phyloP scores from a whole-genome alignment of 78 protist genomes.

The Trichosphaerium sp. region DNA sequence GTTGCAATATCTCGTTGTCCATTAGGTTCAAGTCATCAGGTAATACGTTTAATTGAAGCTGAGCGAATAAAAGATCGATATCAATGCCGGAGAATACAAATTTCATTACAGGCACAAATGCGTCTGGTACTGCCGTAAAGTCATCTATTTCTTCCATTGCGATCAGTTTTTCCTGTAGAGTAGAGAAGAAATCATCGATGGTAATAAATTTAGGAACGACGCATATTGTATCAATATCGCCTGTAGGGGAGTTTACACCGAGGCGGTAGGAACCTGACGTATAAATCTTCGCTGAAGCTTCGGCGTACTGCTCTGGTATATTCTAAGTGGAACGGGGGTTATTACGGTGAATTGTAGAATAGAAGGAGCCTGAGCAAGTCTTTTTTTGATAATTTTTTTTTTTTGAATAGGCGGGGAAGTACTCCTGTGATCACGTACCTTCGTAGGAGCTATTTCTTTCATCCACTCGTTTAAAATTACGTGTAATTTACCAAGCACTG shows the following conservation, averaged over 20 bases:
- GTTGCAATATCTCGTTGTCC: slow-evolving; percentile 30
- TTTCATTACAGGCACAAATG: slow-evolving; percentile 87
- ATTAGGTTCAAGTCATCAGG: slow-evolving; percentile 60
- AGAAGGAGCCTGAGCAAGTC: neutral
- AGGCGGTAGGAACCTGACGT: slow-evolving; percentile 95
- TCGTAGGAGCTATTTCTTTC: slow-evolving; percentile 9
- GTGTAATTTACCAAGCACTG: slow-evolving; percentile 43
- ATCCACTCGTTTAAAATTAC: slow-evolving; percentile 53
- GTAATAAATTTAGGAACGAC: slow-evolving; percentile 68
- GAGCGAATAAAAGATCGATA: slow-evolving; percentile 88
- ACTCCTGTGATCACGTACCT: neutral
- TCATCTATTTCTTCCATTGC: slow-evolving; percentile 47
- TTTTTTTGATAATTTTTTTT: no score
- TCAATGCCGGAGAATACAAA: slow-evolving; percentile 69
- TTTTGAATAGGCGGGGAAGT: neutral
- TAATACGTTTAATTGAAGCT: slow-evolving; percentile 26
- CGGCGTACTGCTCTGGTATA: slow-evolving; percentile 16
- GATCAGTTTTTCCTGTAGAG: slow-evolving; percentile 23
- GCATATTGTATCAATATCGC: slow-evolving; percentile 93
- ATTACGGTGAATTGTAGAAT: neutral
- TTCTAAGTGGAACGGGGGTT: neutral
- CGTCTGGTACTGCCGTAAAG: slow-evolving; percentile 70
- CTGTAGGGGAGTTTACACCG: slow-evolving; percentile 79
- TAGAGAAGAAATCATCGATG: slow-evolving; percentile 68
- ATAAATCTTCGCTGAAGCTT: slow-evolving; percentile 53